A percentile compares a stretch with the other conserved stretches of the same genome.
Evolutionary conservation across 1,284 basidiomycete species (phyloP).

Genomic region (Apiotrichum laibachii): DNA sequence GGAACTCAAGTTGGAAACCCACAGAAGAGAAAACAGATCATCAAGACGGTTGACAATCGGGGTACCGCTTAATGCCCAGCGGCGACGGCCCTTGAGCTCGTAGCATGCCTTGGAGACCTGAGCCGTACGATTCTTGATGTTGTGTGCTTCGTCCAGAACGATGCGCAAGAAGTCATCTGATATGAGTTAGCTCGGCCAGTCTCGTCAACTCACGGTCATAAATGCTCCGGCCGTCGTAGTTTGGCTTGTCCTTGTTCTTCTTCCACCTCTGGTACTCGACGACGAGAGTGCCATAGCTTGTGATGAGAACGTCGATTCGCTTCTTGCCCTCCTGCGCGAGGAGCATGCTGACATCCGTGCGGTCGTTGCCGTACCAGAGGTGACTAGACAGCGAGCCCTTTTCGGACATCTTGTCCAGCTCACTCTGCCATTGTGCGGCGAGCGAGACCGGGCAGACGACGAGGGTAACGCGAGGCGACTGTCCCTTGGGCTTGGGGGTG

Average conservation of each 20-base stretch:
- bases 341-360: constrained; percentile 66
- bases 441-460: constrained; percentile 92
- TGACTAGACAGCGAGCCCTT: constrained; percentile 63
- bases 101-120: constrained; percentile 88
- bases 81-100: constrained; percentile 70
- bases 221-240: constrained; percentile 54
- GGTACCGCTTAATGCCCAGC: constrained; percentile 93
- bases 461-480: constrained; percentile 64
- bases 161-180: constrained; percentile 47
- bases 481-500: constrained; percentile 24
- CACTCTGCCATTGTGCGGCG: constrained; percentile 84
- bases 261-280: constrained; percentile 72
- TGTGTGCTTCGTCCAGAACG: constrained; percentile 79
- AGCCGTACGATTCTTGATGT: constrained; percentile 87
- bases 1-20: constrained; percentile 36
- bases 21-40: constrained; percentile 86
- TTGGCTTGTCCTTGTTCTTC: constrained; percentile 56
- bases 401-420: constrained; percentile 66
- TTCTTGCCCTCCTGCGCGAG: constrained; percentile 57
- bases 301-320: constrained; percentile 74
- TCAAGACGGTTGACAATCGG: constrained; percentile 95
- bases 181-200: constrained; percentile 6
- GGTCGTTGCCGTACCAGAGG: constrained; percentile 83
- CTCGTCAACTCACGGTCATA: constrained; percentile 63
- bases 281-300: constrained; percentile 82